Base-by-base conservation (phyloP, 2,329 filamentous ascomycete genomes). In the Apiospora saccharicola region DNA sequence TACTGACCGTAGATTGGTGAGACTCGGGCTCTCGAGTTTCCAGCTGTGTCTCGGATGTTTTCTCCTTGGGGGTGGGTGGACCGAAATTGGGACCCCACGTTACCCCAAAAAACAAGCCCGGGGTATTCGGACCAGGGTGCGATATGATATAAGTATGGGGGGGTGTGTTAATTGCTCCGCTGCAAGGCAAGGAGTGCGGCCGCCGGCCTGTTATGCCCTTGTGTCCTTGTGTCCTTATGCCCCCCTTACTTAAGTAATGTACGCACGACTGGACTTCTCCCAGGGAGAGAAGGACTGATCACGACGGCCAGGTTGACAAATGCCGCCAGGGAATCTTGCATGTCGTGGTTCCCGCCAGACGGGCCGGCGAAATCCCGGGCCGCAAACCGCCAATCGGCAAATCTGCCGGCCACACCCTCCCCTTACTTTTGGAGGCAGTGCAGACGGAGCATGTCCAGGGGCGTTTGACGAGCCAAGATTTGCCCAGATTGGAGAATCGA, bases 291-390 rank as follows among this genome's bases (percentile, higher is more conserved):
- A 26, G 49, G 8, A 13, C 4, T 51, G 49, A 13, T 3, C 49
- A 14, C 19, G 22, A 22, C 46, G 8, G 19, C 46, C 46, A n/a
- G 46, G 46, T 10, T n/a, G 46, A 34, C 53, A 61, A 37, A 37
- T 61, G 34, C 57, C 22, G 57, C 19, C 57, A 41, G 34, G 57
- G 57, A 24, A 41, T 64, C 34, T 64, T 41, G 57, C 57, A 64
- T 37, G 57, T 64, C 24, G 57, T n/a, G 67, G 30, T 30, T 47
- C 67, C 41, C 67, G 41, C 19, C 67, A 44, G 43, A 68, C 67
- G 64, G 64, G 37, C 64, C 64, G 64, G 64, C 64, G 64, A 68
- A 68, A 12, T 43, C 64, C 67, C 67, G 44, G 67, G 67, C 44
- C 67, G 44, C 16, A 68, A 44, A 46, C 41, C 41, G 41, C 67